phyloP scores from a whole-genome alignment of 768 basidiomycete species.

The Hygrocybe punicea region DNA sequence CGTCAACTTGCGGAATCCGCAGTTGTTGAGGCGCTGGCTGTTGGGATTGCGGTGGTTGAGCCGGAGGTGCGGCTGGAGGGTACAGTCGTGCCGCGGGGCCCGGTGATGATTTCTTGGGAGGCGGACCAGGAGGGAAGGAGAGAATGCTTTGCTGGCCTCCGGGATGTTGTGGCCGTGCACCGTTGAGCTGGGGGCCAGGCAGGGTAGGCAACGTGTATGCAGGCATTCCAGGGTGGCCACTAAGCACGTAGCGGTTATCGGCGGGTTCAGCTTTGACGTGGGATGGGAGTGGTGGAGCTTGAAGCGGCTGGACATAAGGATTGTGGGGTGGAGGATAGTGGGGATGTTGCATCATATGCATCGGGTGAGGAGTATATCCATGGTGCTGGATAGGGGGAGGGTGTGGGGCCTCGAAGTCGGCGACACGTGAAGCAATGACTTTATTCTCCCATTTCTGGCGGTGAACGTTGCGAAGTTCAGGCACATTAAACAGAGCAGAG shows the following conservation, averaged over 20 bases:
- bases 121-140: slow-evolving; percentile 45
- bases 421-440: slow-evolving; percentile 89
- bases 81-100: background rate
- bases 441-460: slow-evolving; percentile 93
- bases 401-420: slow-evolving; percentile 73
- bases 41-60: slow-evolving; percentile 15
- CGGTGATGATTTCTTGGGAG: slow-evolving; percentile 16
- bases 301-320: slow-evolving; percentile 45
- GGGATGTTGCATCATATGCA: slow-evolving; percentile 61
- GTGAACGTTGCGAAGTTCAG: background rate
- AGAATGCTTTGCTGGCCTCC: slow-evolving; percentile 59
- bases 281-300: slow-evolving; percentile 29
- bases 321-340: slow-evolving; percentile 53
- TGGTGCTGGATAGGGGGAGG: slow-evolving; percentile 48
- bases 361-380: slow-evolving; percentile 57
- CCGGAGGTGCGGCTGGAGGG: background rate
- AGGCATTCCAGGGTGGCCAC: slow-evolving; percentile 37
- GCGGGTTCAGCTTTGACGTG: slow-evolving; percentile 73
- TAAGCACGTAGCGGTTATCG: slow-evolving; percentile 65
- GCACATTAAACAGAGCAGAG: slow-evolving; percentile 6
- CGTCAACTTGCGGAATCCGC: slow-evolving; percentile 77
- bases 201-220: slow-evolving; percentile 57
- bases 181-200: slow-evolving; percentile 62
- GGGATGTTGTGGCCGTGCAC: slow-evolving; percentile 46
- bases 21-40: slow-evolving; percentile 29